Conservation (phyloP, 2,329 filamentous ascomycete genomes). For the Exserohilum rostratum region DNA sequence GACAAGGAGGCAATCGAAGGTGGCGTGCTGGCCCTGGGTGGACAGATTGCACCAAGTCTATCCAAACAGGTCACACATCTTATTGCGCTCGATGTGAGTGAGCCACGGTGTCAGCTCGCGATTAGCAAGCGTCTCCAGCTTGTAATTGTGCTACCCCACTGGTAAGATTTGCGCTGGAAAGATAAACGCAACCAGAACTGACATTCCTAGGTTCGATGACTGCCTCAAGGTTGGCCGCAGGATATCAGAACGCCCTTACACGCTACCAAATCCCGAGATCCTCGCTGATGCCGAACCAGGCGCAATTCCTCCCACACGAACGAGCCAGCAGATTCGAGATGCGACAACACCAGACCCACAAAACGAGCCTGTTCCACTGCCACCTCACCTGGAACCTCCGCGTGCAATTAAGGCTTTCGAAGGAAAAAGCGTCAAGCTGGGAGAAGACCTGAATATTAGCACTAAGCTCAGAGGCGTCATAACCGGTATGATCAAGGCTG, state of each 20-base stretch:
- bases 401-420: slow-evolving; percentile 68
- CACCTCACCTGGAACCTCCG: slow-evolving; percentile 27
- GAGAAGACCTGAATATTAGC: slow-evolving; percentile 73
- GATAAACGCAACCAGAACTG: slow-evolving; percentile 1
- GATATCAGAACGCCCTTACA: slow-evolving; percentile 87
- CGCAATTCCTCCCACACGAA: slow-evolving; percentile 55
- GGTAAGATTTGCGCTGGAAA: slow-evolving; percentile 58
- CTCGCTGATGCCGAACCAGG: slow-evolving; percentile 51
- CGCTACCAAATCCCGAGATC: slow-evolving; percentile 84
- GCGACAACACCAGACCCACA: slow-evolving; percentile 42
- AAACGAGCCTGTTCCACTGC: slow-evolving; percentile 28
- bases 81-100: slow-evolving; percentile 77
- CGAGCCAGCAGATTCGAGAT: slow-evolving; percentile 44
- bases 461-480: slow-evolving; percentile 70
- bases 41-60: slow-evolving; percentile 74
- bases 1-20: slow-evolving; percentile 94
- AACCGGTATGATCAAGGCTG: slow-evolving; percentile 70
- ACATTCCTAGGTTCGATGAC: slow-evolving; percentile 79
- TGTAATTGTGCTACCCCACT: slow-evolving; percentile 91
- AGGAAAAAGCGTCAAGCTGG: slow-evolving; percentile 77
- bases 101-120: slow-evolving; percentile 71
- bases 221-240: slow-evolving; percentile 91
- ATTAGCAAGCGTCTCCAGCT: slow-evolving; percentile 69
- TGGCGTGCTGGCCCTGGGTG: slow-evolving; percentile 86
- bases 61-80: slow-evolving; percentile 84